A percentile compares a stretch with the other conserved stretches of the same genome.
Conservation (phyloP, 805 yeast genomes). For the Ogataea henricii region DNA sequence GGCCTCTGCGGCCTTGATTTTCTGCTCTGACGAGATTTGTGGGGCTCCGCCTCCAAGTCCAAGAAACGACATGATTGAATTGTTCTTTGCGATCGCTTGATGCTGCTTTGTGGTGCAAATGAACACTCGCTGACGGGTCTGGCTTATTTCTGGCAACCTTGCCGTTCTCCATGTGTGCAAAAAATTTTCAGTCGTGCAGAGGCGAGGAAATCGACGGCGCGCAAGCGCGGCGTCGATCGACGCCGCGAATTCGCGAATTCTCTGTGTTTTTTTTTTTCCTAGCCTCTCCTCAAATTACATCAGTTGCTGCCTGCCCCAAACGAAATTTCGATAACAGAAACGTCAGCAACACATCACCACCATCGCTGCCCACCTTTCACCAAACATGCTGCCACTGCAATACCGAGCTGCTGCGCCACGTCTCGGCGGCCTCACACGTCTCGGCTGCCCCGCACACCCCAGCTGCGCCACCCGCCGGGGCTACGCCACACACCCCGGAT, state of each 20-base stretch:
- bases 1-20: conserved; percentile 89
- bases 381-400: too few relatives aligned
- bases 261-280: background rate
- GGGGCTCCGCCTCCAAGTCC: conserved; percentile 80
- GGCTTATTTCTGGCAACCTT: background rate
- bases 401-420: too few relatives aligned
- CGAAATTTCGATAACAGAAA: too few relatives aligned
- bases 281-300: too few relatives aligned
- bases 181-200: conserved; percentile 12
- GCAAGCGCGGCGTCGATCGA: conserved; percentile 9
- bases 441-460: too few relatives aligned
- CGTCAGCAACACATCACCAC: too few relatives aligned
- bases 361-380: too few relatives aligned
- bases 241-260: background rate
- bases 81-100: background rate
- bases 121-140: background rate
- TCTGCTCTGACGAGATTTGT: conserved; percentile 71
- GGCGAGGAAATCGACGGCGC: background rate
- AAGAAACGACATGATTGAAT: conserved; percentile 58
- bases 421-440: too few relatives aligned
- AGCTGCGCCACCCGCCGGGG: background rate
- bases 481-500: too few relatives aligned
- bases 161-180: background rate
- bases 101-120: background rate
- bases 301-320: too few relatives aligned